phyloP scores from a whole-genome alignment of 1,284 basidiomycete genomes.

The Inonotus hispidus region DNA sequence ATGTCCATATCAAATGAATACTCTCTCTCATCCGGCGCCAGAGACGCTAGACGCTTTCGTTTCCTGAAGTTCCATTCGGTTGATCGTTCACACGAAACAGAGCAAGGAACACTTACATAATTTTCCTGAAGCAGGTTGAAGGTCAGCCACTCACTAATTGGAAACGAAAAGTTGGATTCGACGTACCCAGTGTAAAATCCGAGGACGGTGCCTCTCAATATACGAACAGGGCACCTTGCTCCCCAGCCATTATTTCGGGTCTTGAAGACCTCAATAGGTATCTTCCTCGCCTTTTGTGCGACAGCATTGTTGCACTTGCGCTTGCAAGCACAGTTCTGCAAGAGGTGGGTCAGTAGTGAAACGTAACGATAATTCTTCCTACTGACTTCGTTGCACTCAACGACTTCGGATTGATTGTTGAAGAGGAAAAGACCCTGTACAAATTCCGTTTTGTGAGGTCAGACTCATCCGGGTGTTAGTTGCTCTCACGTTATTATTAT shows the following conservation, averaged over 20 bases:
- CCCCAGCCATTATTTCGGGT: constrained; percentile 52
- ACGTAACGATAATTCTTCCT: background rate
- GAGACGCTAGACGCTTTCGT: background rate
- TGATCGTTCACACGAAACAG: background rate
- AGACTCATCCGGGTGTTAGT: no score
- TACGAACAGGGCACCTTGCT: constrained; percentile 34
- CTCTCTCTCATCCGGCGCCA: background rate
- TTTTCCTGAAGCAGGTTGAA: constrained; percentile 17
- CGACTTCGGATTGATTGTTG: constrained; percentile 41
- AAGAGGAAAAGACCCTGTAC: constrained; percentile 36
- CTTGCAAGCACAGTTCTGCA: constrained; percentile 42
- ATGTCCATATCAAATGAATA: constrained; percentile 8
- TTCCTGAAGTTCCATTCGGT: background rate
- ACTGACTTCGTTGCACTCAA: constrained; percentile 55
- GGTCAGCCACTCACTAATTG: background rate
- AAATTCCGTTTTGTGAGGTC: no score
- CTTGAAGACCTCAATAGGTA: constrained; percentile 52
- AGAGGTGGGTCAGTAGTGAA: background rate
- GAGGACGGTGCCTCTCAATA: constrained; percentile 49
- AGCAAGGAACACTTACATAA: constrained; percentile 25
- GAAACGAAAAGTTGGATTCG: background rate
- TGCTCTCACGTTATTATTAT: constrained; percentile 1
- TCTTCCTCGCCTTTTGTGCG: constrained; percentile 41
- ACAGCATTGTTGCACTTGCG: constrained; percentile 47
- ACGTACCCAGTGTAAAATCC: constrained; percentile 59